phyloP scores from a whole-genome alignment of 1,139 yeast species.

The Hyphopichia fennica region DNA sequence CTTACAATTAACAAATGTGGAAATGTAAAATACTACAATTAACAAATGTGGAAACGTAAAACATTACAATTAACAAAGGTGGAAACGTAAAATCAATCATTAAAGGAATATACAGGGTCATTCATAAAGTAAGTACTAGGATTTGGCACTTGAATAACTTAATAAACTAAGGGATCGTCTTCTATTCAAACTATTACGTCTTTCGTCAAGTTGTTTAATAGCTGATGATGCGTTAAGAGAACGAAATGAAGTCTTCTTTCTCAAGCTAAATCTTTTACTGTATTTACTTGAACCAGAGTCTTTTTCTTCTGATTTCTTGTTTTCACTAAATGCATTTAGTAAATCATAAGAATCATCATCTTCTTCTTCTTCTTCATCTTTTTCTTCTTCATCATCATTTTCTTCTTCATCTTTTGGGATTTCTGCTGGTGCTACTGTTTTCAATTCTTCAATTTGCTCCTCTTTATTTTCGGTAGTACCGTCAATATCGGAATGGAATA shows the following conservation, averaged over 20 bases:
- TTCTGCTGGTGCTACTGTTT: not conserved
- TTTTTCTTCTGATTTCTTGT: not conserved
- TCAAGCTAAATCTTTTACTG: not conserved
- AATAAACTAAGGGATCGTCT: constrained; percentile 1
- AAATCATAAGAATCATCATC: constrained; percentile 11
- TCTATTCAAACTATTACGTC: not conserved
- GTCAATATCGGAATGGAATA: not conserved
- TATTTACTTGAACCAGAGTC: not conserved
- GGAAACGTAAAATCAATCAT: no score
- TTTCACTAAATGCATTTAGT: constrained; percentile 7
- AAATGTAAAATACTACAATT: no score
- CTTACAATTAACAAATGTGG: no score
- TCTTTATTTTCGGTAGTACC: not conserved
- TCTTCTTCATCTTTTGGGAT: not conserved
- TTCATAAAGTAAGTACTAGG: no score
- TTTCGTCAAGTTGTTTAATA: not conserved
- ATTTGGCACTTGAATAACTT: not conserved
- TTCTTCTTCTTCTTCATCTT: not conserved
- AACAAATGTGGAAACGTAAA: no score
- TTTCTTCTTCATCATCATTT: not conserved
- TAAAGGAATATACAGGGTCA: no score
- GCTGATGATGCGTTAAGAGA: not conserved
- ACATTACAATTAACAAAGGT: no score
- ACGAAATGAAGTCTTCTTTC: not conserved
- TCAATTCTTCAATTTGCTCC: not conserved